These are phyloP conservation scores for Rhazya stricta DNA, from an alignment of 257 asterid genomes.

Conservation along the genomic window DNA sequence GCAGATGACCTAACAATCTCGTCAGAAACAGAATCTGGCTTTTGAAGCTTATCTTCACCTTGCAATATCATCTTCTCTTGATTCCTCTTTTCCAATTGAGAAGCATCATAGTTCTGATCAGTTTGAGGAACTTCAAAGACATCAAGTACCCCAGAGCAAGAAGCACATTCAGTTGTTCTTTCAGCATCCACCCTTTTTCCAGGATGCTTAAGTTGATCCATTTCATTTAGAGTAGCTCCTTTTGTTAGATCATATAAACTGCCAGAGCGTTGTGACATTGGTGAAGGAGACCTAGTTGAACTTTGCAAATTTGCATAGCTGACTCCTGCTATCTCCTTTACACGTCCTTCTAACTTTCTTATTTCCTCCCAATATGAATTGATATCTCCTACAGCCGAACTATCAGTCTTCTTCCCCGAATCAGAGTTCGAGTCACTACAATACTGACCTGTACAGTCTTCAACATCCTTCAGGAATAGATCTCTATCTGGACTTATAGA, in stretches of 20 bases:
- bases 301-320: slow-evolving; percentile 23
- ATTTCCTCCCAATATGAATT: slow-evolving; percentile 61
- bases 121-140: slow-evolving; percentile 88
- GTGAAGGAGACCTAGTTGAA: slow-evolving; percentile 39
- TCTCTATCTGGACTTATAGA: slow-evolving; percentile 33
- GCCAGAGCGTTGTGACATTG: slow-evolving; percentile 28
- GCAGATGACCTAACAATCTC: slow-evolving; percentile 27
- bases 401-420: slow-evolving; percentile 39
- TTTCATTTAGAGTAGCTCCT: slow-evolving; percentile 22
- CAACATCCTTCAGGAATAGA: slow-evolving; percentile 26
- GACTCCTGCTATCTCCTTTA: slow-evolving; percentile 63
- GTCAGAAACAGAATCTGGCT: slow-evolving; percentile 23
- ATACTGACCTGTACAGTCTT: slow-evolving; percentile 34
- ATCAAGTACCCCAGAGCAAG: slow-evolving; percentile 56
- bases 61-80: slow-evolving; percentile 20
- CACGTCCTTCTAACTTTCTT: slow-evolving; percentile 46
- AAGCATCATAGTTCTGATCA: slow-evolving; percentile 21
- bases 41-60: slow-evolving; percentile 29
- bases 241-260: slow-evolving; percentile 24
- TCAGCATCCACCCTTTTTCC: slow-evolving; percentile 16
- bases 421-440: slow-evolving; percentile 25
- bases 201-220: slow-evolving; percentile 22
- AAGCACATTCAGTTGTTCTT: slow-evolving; percentile 23
- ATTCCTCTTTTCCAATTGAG: slow-evolving; percentile 28
- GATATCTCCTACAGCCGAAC: slow-evolving; percentile 32